These are phyloP conservation scores for Hypoxylon fuscum DNA, from an alignment of 495 filamentous ascomycete species.

Conservation along the genomic window DNA sequence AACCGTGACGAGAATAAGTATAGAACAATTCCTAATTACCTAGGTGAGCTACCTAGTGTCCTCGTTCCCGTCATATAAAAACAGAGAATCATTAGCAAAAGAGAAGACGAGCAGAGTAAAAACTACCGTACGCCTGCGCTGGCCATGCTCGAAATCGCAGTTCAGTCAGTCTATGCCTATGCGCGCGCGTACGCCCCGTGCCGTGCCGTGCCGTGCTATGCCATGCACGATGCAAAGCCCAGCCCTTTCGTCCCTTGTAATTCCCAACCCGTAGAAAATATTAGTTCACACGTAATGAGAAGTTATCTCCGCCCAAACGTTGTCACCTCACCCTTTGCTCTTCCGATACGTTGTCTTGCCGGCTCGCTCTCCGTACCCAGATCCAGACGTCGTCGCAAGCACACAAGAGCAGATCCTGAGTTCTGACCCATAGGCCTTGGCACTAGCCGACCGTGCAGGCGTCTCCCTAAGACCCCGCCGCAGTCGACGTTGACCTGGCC, in stretches of 20 bases:
- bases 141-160: constrained; percentile 26
- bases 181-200: constrained; percentile 15
- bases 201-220: too few species aligned
- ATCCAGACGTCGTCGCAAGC: constrained; percentile 7
- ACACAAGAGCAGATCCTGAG: constrained; percentile 12
- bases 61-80: neutral
- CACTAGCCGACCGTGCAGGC: constrained; percentile 35
- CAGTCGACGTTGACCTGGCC: constrained; percentile 16
- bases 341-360: neutral
- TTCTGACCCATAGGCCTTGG: constrained; percentile 23
- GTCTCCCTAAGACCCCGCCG: constrained; percentile 37
- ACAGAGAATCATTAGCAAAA: neutral
- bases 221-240: constrained; percentile 10
- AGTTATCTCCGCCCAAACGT: neutral
- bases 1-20: too few species aligned
- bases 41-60: neutral
- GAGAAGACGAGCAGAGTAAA: neutral
- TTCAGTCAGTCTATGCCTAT: constrained; percentile 21
- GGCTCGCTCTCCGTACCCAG: constrained; percentile 2
- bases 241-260: constrained; percentile 1
- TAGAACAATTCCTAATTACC: too few species aligned
- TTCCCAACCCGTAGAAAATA: constrained; percentile 5
- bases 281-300: neutral
- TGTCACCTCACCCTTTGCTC: neutral
- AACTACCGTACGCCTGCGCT: constrained; percentile 33